These are phyloP conservation scores for Blastomyces silverae DNA, from an alignment of 2,329 filamentous ascomycete genomes.

Conservation along the genomic window DNA sequence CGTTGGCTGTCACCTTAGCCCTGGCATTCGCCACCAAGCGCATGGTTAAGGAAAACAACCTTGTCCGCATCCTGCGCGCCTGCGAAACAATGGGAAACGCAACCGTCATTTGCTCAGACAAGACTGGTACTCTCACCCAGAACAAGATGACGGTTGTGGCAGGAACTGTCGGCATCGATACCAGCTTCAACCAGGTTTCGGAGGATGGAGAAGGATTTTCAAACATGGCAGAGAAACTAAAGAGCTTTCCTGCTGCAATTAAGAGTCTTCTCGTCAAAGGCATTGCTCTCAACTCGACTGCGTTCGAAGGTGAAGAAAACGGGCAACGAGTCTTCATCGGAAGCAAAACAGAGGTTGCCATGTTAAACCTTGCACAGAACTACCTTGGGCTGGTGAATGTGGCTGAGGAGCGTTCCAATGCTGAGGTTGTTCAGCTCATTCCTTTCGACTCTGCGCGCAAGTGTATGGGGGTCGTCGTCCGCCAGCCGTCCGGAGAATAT, in stretches of 20 bases:
- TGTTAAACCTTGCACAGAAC: slow-evolving; percentile 62
- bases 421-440: slow-evolving; percentile 58
- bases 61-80: slow-evolving; percentile 68
- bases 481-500: slow-evolving; percentile 35
- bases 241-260: slow-evolving; percentile 29
- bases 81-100: slow-evolving; percentile 79
- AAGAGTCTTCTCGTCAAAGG: slow-evolving; percentile 38
- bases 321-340: slow-evolving; percentile 58
- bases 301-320: slow-evolving; percentile 70
- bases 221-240: slow-evolving; percentile 28
- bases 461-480: slow-evolving; percentile 50
- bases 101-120: slow-evolving; percentile 73
- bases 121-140: slow-evolving; percentile 67
- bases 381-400: slow-evolving; percentile 59
- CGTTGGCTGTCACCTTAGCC: slow-evolving; percentile 69
- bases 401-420: slow-evolving; percentile 55
- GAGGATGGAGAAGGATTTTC: slow-evolving; percentile 20
- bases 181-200: slow-evolving; percentile 47
- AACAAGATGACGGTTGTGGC: slow-evolving; percentile 73
- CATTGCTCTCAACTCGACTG: slow-evolving; percentile 55
- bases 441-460: slow-evolving; percentile 71
- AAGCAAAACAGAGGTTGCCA: slow-evolving; percentile 69
- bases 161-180: slow-evolving; percentile 57
- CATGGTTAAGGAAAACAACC: slow-evolving; percentile 70
- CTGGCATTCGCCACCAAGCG: slow-evolving; percentile 69